These are phyloP conservation scores for Rhododendron ovatum DNA, from an alignment of 148 eudicot species.

Conservation along the genomic window DNA sequence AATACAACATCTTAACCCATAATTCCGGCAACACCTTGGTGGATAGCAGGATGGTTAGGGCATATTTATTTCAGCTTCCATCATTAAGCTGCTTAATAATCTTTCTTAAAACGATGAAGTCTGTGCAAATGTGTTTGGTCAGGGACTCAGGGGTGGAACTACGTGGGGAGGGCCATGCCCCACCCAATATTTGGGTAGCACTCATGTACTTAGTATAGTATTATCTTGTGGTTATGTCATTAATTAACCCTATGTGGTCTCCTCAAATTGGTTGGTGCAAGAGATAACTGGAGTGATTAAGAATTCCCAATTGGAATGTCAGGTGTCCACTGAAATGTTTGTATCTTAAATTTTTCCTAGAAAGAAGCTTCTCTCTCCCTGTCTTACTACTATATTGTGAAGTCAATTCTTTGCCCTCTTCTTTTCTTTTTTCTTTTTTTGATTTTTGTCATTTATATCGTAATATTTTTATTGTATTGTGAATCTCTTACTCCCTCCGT, in stretches of 20 bases:
- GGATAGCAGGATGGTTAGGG: neutral
- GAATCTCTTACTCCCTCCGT: too few species aligned
- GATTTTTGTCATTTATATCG: too few species aligned
- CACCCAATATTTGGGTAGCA: neutral
- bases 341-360: neutral
- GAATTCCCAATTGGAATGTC: neutral
- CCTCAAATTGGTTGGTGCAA: neutral
- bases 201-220: neutral
- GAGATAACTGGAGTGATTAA: neutral
- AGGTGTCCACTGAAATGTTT: neutral
- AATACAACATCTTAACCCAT: neutral
- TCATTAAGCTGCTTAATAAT: neutral
- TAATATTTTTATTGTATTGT: too few species aligned
- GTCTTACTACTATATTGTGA: neutral
- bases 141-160: neutral
- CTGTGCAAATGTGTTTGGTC: neutral
- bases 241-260: neutral
- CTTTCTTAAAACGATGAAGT: neutral
- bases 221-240: too few species aligned
- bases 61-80: neutral
- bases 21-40: neutral
- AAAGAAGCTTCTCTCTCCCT: neutral
- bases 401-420: too few species aligned
- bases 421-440: too few species aligned
- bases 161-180: neutral